Evolutionary conservation across 768 basidiomycete genomes (phyloP), one percentile per base, ranked within the genome.

Genomic region (Rhizopogon salebrosus): DNA sequence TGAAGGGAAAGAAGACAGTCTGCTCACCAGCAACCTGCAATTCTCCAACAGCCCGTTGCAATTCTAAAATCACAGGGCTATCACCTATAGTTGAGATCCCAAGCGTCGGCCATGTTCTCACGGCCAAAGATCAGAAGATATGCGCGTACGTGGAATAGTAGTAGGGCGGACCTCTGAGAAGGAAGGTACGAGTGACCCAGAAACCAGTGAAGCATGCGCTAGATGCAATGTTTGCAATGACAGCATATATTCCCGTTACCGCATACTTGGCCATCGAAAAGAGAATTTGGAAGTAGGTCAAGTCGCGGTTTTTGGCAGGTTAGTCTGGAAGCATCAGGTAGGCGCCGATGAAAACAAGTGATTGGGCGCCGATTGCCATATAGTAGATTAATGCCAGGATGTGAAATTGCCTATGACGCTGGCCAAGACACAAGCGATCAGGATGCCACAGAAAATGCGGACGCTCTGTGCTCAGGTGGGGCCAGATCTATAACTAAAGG

Each of bases 401-500:
- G 73, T 72, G 58, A 83, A 90, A 57, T 92, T 75, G 3, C 85
- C 84, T 39, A 95, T 82, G 42, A 90, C 72, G 0, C 89, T 88
- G 0, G 87, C 78, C 4, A 92, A 69, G 1, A 92, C 87, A 26
- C 90, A 79, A 0, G 89, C 89, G 13, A 84, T 71, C 29, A 91
- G 79, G 34, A 92, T 4, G 89, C 85, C 51, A 92, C 83, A 1
- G 88, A 83, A 38, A 95, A 75, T 0, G 91, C 86, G 4, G 83
- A 75, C 0, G 86, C 92, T 24, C 91, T 80, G 22, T 79, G 78
- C 43, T 84, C 76, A 1, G 85, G 80, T 0, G 87, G 83, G 0
- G 91, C 91, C 24, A 95, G 79, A 67, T 95, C 93, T 1, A 83
- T 92, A 0, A 89, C 88, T 41, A 82, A 61, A 0, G 92, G 80